phyloP scores from a whole-genome alignment of 2,329 filamentous ascomycete species.

The Tolypocladium ophioglossoides region DNA sequence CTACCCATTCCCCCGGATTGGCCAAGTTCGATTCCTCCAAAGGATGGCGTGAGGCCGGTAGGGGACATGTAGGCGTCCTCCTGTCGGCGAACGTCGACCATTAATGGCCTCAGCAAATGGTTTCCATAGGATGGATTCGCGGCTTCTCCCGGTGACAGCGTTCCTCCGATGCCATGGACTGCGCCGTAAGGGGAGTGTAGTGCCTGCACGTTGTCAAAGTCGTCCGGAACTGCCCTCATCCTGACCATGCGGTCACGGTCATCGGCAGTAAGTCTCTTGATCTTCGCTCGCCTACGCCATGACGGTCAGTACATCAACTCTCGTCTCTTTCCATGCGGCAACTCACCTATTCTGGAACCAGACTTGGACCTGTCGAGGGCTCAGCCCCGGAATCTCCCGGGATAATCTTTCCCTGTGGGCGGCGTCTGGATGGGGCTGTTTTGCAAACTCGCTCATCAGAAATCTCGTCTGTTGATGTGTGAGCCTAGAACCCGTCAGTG shows the following conservation, averaged over 20 bases:
- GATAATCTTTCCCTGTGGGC: conserved; percentile 81
- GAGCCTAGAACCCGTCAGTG: conserved; percentile 47
- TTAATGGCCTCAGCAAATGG: conserved; percentile 55
- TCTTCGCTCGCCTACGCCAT: conserved; percentile 50
- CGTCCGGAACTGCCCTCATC: conserved; percentile 60
- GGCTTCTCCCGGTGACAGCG: conserved; percentile 39
- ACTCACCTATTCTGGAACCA: conserved; percentile 96
- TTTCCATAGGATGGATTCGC: conserved; percentile 40
- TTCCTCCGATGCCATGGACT: conserved; percentile 38
- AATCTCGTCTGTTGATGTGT: conserved; percentile 97
- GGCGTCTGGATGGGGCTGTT: conserved; percentile 88
- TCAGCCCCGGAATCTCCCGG: conserved; percentile 81
- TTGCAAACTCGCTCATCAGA: conserved; percentile 92
- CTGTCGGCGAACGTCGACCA: conserved; percentile 56
- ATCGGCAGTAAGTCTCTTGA: conserved; percentile 60
- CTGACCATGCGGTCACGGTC: conserved; percentile 62
- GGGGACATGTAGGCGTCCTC: conserved; percentile 59
- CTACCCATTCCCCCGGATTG: conserved; percentile 38
- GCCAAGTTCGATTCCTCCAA: conserved; percentile 56
- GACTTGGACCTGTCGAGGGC: conserved; percentile 87
- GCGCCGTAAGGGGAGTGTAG: conserved; percentile 58
- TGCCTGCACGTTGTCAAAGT: conserved; percentile 60
- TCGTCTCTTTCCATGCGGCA: background rate
- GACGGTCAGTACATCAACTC: conserved; percentile 6
- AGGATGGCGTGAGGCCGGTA: conserved; percentile 55